A percentile compares a stretch with the other conserved stretches of the same genome.
phyloP scores from a whole-genome alignment of 768 basidiomycete species.

The Tylopilus intermedius region DNA sequence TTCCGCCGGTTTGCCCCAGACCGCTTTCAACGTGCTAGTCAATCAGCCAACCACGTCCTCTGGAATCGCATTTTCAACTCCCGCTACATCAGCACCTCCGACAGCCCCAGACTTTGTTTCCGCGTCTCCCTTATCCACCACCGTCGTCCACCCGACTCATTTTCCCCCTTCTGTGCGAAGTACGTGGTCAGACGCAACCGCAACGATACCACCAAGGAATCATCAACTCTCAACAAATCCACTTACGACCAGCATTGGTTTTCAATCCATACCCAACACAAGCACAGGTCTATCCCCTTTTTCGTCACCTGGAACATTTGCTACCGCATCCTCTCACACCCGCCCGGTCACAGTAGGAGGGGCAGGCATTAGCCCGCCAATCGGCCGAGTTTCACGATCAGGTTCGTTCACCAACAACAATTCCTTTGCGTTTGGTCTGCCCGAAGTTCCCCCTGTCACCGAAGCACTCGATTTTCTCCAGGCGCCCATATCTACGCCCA shows the following conservation, averaged over 20 bases:
- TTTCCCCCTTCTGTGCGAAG: conserved; percentile 26
- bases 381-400: conserved; percentile 55
- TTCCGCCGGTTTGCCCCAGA: conserved; percentile 25
- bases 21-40: conserved; percentile 18
- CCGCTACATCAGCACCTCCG: conserved; percentile 17
- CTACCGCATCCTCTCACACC: conserved; percentile 24
- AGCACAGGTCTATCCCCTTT: conserved; percentile 27
- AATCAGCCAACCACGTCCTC: conserved; percentile 11
- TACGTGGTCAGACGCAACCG: conserved; percentile 29
- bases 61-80: conserved; percentile 18
- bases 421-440: conserved; percentile 36
- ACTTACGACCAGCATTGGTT: conserved; percentile 23
- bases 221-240: conserved; percentile 32
- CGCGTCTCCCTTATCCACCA: conserved; percentile 18
- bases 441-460: conserved; percentile 23
- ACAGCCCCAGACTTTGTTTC: conserved; percentile 22
- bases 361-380: conserved; percentile 30
- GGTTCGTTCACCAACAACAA: conserved; percentile 49
- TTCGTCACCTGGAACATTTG: conserved; percentile 29
- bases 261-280: conserved; percentile 32
- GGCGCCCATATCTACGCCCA: conserved; percentile 9
- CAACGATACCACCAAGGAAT: conserved; percentile 24
- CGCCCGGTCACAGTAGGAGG: conserved; percentile 19
- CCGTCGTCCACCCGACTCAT: conserved; percentile 19
- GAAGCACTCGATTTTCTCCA: conserved; percentile 31